Evolutionary conservation across 2,329 filamentous ascomycete genomes (phyloP), one percentile per base, ranked within the genome.

Genomic region (Ceratocystis colombiana): DNA sequence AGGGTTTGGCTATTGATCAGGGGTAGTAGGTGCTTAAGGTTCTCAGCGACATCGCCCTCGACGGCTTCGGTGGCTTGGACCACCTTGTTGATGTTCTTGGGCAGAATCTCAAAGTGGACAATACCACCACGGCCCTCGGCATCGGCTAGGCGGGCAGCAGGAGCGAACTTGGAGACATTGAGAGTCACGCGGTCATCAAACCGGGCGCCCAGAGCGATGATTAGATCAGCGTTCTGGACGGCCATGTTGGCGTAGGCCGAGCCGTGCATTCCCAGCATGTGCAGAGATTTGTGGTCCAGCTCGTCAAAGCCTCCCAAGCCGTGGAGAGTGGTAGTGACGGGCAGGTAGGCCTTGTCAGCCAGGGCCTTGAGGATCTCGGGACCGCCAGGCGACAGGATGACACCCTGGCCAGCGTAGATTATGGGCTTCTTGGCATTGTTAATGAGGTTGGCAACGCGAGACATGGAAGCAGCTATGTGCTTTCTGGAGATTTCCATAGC

Each of bases 71-170:
- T 96, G 6, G 93, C 92, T 78, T 97, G 90, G 15, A 99, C 88
- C 53, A 97, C 92, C 83, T 97, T 99, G 85, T 97, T 97, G 79
- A 97, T 97, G 80, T 99, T 97, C 86, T 99, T 99, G 72, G 94
- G 93, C 88, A 97, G 88, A 72, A 99, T 93, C 75, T 97, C 93
- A 73, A 97, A 97, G 77, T 99, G 93, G 17, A 97, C 84, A 72
- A 99, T 97, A 73, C 94, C 94, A 72, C 94, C 94, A 69, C 91
- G 88, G 65, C 86, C 86, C 78, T 96, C 89, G 10, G 83, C 80
- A 3, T 90, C 93, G 0, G 94, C 94, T 15, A 85, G 84, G 78
- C 89, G 94, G 57, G 94, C 94, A 64, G 84, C 84, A 2, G 94
- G 94, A 0, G 92, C 94, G 71, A 97, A 99, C 75, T 93, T 95